Percentiles rank a stretch among this genome's conserved stretches.
Conservation (phyloP, 148 eudicot genomes). For the Amaranthus palmeri region DNA sequence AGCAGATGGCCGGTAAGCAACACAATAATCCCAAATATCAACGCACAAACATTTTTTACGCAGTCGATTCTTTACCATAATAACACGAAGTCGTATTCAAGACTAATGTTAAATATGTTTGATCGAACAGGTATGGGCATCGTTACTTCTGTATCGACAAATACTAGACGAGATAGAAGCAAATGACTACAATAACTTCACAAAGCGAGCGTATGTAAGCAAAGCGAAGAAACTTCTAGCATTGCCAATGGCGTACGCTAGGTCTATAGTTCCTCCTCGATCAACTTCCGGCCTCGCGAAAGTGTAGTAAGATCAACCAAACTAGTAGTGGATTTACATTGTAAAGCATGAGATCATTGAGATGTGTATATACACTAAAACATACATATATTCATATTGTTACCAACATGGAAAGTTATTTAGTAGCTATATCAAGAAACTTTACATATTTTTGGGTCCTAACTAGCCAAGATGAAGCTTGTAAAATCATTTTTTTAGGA, state of each 20-base stretch:
- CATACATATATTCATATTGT: slow-evolving; percentile 24
- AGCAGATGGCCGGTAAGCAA: slow-evolving; percentile 96
- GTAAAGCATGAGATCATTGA: slow-evolving; percentile 10
- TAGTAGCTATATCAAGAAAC: slow-evolving; percentile 17
- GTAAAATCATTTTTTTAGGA: slow-evolving; percentile 10
- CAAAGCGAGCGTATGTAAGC: slow-evolving; percentile 83
- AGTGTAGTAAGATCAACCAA: slow-evolving; percentile 24
- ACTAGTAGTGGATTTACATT: slow-evolving; percentile 1
- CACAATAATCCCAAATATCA: too few species aligned
- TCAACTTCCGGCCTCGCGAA: slow-evolving; percentile 33
- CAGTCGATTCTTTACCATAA: too few species aligned
- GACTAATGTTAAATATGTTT: slow-evolving; percentile 7
- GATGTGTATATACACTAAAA: slow-evolving; percentile 16
- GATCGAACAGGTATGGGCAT: slow-evolving; percentile 77
- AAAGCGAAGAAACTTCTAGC: slow-evolving; percentile 81
- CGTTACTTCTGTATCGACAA: slow-evolving; percentile 72
- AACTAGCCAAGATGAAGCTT: neutral
- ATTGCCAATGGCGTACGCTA: slow-evolving; percentile 74
- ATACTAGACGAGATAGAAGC: slow-evolving; percentile 94
- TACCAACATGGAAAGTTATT: slow-evolving; percentile 9
- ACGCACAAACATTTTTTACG: too few species aligned
- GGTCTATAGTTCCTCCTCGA: slow-evolving; percentile 55
- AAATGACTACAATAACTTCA: slow-evolving; percentile 90
- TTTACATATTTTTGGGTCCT: neutral
- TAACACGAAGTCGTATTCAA: too few species aligned